A percentile compares a stretch with the other conserved stretches of the same genome.
Conservation (phyloP, 495 filamentous ascomycete species). For the Venustampulla echinocandica region DNA sequence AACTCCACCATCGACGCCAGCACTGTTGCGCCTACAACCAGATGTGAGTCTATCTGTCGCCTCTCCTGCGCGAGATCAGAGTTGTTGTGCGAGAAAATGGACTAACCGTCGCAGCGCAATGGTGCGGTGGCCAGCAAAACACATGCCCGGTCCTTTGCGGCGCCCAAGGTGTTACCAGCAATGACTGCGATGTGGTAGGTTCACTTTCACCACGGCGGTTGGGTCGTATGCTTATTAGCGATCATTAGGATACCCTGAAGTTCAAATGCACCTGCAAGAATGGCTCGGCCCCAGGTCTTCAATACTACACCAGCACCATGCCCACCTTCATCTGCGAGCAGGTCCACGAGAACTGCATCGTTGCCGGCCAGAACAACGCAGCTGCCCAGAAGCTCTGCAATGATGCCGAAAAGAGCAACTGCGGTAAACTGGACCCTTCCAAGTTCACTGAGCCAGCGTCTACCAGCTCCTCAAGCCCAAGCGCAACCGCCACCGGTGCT, state of each 20-base stretch:
- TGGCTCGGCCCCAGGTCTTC: conserved; percentile 27
- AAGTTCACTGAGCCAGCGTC: conserved; percentile 27
- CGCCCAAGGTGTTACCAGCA: conserved; percentile 18
- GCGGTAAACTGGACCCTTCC: conserved; percentile 27
- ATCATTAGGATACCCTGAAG: conserved; percentile 22
- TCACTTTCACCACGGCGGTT: not conserved
- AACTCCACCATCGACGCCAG: conserved; percentile 28
- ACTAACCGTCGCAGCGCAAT: conserved; percentile 23
- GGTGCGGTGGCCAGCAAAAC: conserved; percentile 28
- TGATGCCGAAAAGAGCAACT: conserved; percentile 23
- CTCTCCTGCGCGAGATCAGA: not conserved
- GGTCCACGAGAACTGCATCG: conserved; percentile 27
- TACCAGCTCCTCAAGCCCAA: conserved; percentile 16
- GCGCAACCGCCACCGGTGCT: conserved; percentile 19
- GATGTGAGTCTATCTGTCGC: conserved; percentile 16
- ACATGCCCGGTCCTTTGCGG: conserved; percentile 29
- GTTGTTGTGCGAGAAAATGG: not conserved
- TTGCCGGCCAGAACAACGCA: conserved; percentile 22
- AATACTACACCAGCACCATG: conserved; percentile 27
- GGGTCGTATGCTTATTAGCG: conserved; percentile 5
- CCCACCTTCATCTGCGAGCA: conserved; percentile 33
- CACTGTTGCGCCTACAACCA: conserved; percentile 16
- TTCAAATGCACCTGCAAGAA: conserved; percentile 30
- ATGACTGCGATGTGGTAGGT: conserved; percentile 29
- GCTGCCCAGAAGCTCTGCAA: conserved; percentile 30